Base-by-base conservation (phyloP, 768 basidiomycete genomes). In the Suillus luteus region DNA sequence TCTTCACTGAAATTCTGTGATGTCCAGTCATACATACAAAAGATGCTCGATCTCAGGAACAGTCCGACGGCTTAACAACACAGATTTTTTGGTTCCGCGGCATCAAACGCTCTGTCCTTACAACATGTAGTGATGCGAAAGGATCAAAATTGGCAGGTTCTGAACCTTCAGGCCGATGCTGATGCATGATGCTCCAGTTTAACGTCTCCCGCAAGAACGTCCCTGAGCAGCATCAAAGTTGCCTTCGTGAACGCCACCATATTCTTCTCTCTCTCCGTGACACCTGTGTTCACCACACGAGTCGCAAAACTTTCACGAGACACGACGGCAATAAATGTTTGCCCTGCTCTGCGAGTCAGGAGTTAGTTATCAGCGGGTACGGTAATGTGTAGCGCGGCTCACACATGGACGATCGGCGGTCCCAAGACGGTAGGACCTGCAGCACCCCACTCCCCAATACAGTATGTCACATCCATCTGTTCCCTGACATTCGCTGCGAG, bases 221-320 rank as follows among this genome's bases (percentile, higher is more conserved):
- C 65, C 19, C 52, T 55, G 57, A 70, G 40, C 44, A 69, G 55
- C 24, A 57, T 46, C 31, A 70, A 58, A 5, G 60, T 52, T 55
- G 54, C 64, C 59, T 69, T 66, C 22, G 69, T 33, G 43, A 70
- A 70, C 24, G 62, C 62, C 11, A 68, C 35, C 69, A 70, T 70
- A 49, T 70, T 70, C n/a, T 51, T 31, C 43, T 61, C 69, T 51
- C 69, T 64, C 27, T 67, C 69, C 19, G 44, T 37, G 37, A 37
- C 43, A 37, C 61, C 65, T 8, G 64, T 70, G 43, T 63, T 35
- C 19, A 70, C 64, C 15, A 64, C 61, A 40, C 64, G 61, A 11
- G 61, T 70, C 22, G 60, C 69, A 14, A 65, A 59, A 10, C 62
- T 57, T 3, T 66, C 52, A 19, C 37, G 31, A 8, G 65, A 66